A percentile compares a stretch with the other conserved stretches of the same genome.
phyloP scores from a whole-genome alignment of 1,284 basidiomycete species.

The Singerocomus inundabilis region DNA sequence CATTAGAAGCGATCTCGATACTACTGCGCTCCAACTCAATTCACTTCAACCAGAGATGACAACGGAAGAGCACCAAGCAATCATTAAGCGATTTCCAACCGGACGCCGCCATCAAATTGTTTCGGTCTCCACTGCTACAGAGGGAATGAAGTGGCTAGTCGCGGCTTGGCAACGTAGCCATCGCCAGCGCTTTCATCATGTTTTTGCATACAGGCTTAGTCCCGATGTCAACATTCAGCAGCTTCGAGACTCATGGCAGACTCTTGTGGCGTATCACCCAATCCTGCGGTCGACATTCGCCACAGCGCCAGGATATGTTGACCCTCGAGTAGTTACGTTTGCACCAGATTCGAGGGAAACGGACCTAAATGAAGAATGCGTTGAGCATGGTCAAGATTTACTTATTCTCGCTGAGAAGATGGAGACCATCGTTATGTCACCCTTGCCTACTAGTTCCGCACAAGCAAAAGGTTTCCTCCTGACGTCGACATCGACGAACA shows the following conservation, averaged over 20 bases:
- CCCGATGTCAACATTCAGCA: slow-evolving; percentile 29
- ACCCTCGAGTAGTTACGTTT: slow-evolving; percentile 41
- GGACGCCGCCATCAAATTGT: slow-evolving; percentile 7
- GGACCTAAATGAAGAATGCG: slow-evolving; percentile 17
- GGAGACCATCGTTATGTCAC: slow-evolving; percentile 36
- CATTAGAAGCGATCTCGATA: neutral
- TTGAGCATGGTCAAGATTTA: slow-evolving; percentile 23
- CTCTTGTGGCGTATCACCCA: slow-evolving; percentile 37
- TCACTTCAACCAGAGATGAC: slow-evolving; percentile 7
- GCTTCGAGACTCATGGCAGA: slow-evolving; percentile 39
- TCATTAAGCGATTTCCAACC: slow-evolving; percentile 15
- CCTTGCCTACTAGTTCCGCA: slow-evolving; percentile 35
- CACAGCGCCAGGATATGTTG: slow-evolving; percentile 27
- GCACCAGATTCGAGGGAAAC: slow-evolving; percentile 22
- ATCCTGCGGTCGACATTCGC: slow-evolving; percentile 47
- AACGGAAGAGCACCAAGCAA: slow-evolving; percentile 14
- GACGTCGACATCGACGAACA: slow-evolving; percentile 21
- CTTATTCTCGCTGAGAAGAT: slow-evolving; percentile 31
- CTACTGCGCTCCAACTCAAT: slow-evolving; percentile 3
- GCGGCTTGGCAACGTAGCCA: slow-evolving; percentile 46
- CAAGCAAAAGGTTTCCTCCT: slow-evolving; percentile 38
- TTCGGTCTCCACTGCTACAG: slow-evolving; percentile 12
- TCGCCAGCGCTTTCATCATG: slow-evolving; percentile 45
- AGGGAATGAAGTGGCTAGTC: slow-evolving; percentile 36
- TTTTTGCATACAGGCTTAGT: slow-evolving; percentile 42